phyloP scores from a whole-genome alignment of 2,329 filamentous ascomycete species.

The Aspergillus udagawae region DNA sequence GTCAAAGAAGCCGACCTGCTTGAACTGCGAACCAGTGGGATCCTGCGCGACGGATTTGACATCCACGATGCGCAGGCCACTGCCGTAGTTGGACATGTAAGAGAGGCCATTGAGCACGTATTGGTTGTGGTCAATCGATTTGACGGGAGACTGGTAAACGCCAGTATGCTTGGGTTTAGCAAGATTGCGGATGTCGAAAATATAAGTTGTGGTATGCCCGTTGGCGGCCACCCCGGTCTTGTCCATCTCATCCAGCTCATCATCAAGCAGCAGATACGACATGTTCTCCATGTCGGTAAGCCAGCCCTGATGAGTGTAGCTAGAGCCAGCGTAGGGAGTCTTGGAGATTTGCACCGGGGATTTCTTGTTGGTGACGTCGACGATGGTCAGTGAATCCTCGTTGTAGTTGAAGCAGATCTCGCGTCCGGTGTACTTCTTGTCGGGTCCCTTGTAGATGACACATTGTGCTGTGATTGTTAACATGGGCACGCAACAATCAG shows the following conservation, averaged over 20 bases:
- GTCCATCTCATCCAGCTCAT: slow-evolving; percentile 16
- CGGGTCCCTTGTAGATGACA: slow-evolving; percentile 15
- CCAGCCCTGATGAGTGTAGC: slow-evolving; percentile 19
- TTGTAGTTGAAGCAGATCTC: slow-evolving; percentile 21
- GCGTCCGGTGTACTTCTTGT: slow-evolving; percentile 9
- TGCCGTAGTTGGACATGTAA: slow-evolving; percentile 17
- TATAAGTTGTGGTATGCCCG: slow-evolving; percentile 19
- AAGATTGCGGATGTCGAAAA: slow-evolving; percentile 15
- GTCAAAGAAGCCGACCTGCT: slow-evolving; percentile 16
- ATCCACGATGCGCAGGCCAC: slow-evolving; percentile 16
- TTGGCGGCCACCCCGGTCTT: slow-evolving; percentile 13
- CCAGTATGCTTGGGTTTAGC: slow-evolving; percentile 13
- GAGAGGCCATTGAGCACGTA: slow-evolving; percentile 15
- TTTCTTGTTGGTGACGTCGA: slow-evolving; percentile 13
- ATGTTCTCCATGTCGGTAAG: slow-evolving; percentile 6
- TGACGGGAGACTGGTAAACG: slow-evolving; percentile 14
- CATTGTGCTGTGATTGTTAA: slow-evolving; percentile 12
- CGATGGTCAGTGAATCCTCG: slow-evolving; percentile 16
- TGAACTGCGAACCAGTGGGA: slow-evolving; percentile 9
- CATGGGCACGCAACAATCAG: neutral
- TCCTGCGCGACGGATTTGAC: slow-evolving; percentile 12
- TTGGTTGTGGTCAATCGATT: slow-evolving; percentile 18
- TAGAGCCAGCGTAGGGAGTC: slow-evolving; percentile 14
- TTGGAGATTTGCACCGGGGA: slow-evolving; percentile 14
- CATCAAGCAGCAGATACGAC: slow-evolving; percentile 16